These are phyloP conservation scores for Akanthomyces lecanii DNA, from an alignment of 2,329 filamentous ascomycete species.

Conservation along the genomic window DNA sequence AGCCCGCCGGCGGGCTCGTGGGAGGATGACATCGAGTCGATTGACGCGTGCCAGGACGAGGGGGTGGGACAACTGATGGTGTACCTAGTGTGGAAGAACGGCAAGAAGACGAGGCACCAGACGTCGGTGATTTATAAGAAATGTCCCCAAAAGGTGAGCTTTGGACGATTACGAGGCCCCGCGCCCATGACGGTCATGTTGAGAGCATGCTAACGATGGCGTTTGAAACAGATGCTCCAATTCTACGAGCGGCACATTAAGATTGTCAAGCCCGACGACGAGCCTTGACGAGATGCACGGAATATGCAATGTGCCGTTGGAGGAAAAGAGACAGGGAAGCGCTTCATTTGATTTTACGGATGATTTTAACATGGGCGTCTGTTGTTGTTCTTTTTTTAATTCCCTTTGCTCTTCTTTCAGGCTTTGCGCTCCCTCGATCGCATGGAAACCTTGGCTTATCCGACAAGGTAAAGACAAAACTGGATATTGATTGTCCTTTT, in stretches of 20 bases:
- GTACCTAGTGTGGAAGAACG: constrained; percentile 70
- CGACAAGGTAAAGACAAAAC: no score
- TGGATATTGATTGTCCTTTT: no score
- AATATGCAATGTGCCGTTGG: neutral
- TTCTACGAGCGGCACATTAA: constrained; percentile 58
- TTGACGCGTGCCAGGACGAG: constrained; percentile 70
- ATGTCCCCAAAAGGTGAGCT: constrained; percentile 68
- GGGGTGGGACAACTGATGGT: constrained; percentile 57
- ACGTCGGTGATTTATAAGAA: constrained; percentile 66
- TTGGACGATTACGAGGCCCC: neutral
- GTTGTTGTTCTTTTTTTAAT: no score
- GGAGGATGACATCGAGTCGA: constrained; percentile 67
- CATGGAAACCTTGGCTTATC: no score
- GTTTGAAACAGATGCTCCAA: constrained; percentile 46
- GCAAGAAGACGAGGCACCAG: constrained; percentile 68
- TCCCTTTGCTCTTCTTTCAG: no score
- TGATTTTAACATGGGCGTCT: neutral
- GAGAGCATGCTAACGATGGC: neutral
- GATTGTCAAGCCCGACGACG: constrained; percentile 42
- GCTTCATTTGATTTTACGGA: neutral
- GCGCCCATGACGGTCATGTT: no score
- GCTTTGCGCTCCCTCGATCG: no score
- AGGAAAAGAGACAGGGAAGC: no score
- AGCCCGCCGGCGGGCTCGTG: constrained; percentile 68
- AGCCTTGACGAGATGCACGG: constrained; percentile 17